Conservation (phyloP, 73 alveolate genomes). For the Paramecium biaurelia region DNA sequence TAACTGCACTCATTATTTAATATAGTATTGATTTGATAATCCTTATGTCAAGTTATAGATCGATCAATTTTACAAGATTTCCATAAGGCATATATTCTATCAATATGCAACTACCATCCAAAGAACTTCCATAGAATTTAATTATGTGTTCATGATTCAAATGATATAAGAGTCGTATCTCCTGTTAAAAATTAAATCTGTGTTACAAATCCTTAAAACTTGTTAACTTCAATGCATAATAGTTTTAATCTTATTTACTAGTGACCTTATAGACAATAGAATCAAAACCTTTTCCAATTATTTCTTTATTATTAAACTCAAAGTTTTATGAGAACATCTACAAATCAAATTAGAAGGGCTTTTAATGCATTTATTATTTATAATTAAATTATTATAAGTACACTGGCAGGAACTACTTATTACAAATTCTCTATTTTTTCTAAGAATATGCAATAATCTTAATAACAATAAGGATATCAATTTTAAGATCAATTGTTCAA, state of each 20-base stretch:
- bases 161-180: background rate
- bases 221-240: background rate
- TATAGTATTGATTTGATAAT: background rate
- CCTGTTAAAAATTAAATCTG: background rate
- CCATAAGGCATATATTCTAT: conserved; percentile 26
- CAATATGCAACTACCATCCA: background rate
- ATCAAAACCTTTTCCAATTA: background rate
- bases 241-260: background rate
- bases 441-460: background rate
- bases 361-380: background rate
- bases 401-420: background rate
- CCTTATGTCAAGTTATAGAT: background rate
- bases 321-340: background rate
- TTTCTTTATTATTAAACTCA: background rate
- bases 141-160: background rate
- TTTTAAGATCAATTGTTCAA: background rate
- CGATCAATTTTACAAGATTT: background rate
- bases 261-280: background rate
- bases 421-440: background rate
- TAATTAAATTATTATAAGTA: background rate
- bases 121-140: background rate
- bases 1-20: background rate
- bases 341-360: background rate
- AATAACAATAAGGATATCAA: background rate
- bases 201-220: background rate